These are phyloP conservation scores for Fomitopsis serialis DNA, from an alignment of 768 basidiomycete genomes.

Conservation along the genomic window DNA sequence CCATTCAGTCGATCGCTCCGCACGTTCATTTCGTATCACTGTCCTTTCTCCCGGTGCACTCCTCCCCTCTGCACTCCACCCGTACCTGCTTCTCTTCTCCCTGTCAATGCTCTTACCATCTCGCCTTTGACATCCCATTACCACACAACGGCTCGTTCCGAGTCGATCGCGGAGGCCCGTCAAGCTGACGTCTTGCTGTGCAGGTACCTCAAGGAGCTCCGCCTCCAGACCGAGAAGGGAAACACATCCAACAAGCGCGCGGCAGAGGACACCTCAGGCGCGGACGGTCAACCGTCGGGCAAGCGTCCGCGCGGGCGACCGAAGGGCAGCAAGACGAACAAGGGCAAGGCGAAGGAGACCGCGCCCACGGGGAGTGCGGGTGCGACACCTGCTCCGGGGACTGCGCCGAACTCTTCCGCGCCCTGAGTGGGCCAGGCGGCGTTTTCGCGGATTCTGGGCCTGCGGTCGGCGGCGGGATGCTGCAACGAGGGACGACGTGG, in stretches of 20 bases:
- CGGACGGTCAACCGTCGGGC: constrained; percentile 17
- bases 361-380: constrained; percentile 4
- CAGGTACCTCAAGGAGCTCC: constrained; percentile 29
- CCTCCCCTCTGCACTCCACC: constrained; percentile 4
- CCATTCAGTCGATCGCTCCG: not conserved
- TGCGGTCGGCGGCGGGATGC: not conserved
- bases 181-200: not conserved
- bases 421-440: not conserved
- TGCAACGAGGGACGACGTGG: not conserved
- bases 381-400: not conserved
- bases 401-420: not conserved
- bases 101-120: too few species aligned
- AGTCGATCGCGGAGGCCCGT: not conserved
- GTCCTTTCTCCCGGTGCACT: constrained; percentile 1
- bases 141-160: too few species aligned
- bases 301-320: constrained; percentile 31
- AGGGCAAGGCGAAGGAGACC: constrained; percentile 15
- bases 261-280: constrained; percentile 18
- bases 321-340: constrained; percentile 30
- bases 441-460: not conserved
- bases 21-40: not conserved
- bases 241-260: constrained; percentile 15
- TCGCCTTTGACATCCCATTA: not conserved
- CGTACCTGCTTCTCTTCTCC: too few species aligned
- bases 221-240: constrained; percentile 20